Conservation (phyloP, 148 eudicot genomes). For the Persicaria tinctoria region DNA sequence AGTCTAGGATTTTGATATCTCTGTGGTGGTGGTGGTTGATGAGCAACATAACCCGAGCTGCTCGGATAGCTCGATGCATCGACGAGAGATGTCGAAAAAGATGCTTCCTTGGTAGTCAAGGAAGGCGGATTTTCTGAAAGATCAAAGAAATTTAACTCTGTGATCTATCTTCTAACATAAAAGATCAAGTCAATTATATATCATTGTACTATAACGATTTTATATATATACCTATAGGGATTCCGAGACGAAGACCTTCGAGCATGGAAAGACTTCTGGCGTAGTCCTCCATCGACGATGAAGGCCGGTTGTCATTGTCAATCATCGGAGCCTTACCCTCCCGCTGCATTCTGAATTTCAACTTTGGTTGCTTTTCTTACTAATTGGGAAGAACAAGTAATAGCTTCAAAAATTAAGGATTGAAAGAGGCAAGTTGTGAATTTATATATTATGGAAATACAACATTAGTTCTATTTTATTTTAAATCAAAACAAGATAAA, state of each 20-base stretch:
- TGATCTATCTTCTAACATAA: background rate
- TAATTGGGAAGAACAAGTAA: background rate
- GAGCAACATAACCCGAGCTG: background rate
- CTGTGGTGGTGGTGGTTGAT: background rate
- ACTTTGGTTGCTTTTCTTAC: background rate
- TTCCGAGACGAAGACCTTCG: background rate
- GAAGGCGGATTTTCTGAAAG: background rate
- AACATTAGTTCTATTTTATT: no score
- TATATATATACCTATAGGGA: background rate
- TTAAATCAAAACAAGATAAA: background rate
- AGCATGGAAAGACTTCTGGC: background rate
- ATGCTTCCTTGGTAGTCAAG: background rate
- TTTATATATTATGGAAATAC: no score
- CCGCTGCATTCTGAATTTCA: background rate
- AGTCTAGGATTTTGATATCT: background rate
- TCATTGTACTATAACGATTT: background rate
- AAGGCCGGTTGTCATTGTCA: no score
- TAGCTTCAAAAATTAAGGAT: background rate
- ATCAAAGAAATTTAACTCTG: background rate
- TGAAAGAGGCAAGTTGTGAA: no score
- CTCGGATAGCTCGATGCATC: background rate
- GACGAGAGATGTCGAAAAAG: background rate
- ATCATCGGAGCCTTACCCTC: no score
- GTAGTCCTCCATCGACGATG: background rate
- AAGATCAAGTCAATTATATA: background rate